Base-by-base conservation (phyloP, 1,139 yeast species). In the Sporopachydermia cereana region DNA sequence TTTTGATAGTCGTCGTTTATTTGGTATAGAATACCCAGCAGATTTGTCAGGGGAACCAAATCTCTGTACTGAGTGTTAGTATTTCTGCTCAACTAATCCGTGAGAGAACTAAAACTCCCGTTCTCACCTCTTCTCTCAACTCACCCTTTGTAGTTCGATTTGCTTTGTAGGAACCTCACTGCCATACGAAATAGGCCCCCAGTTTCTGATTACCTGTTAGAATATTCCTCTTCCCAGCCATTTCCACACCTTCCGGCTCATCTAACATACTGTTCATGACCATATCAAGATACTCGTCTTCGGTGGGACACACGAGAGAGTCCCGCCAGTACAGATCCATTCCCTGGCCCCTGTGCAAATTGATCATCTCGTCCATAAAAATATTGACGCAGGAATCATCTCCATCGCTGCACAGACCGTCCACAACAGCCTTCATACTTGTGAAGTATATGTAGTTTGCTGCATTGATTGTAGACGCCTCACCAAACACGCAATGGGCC, bases 291-390 rank as follows among this genome's bases (percentile, higher is more conserved):
- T 89, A 88, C 54, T 84, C 82, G 3, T 67, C 67, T 50, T 82
- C 83, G 1, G 69, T 63, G 0, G 96, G 96, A 41, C 86, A 69
- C 1, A 62, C 61, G 24, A 72, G 55, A 18, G 69, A 64, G 50
- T 88, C 96, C 50, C 96, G 68, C 96, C 96, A 88, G 60, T 79
- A 81, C 21, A 88, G 71, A 54, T 88, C 97, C 48, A 82, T 64
- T 0, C 95, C 95, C 64, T 88, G 97, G 2, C 96, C 96, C 43
- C 83, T 70, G 58, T 88, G 96, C 48, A 89, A 64, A 53, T 82
- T 79, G 45, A 84, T 61, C 76, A 88, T 69, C 55, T 88, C 96
- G 47, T 81, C 83, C 48, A 74, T 67, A 49, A 78, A 69, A 1
- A 77, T 67, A 22, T 58, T 53, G 42, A 67, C 60, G 44, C 45